Evolutionary conservation across 129 eudicot species (phyloP).

Genomic region (Lonicera japonica): DNA sequence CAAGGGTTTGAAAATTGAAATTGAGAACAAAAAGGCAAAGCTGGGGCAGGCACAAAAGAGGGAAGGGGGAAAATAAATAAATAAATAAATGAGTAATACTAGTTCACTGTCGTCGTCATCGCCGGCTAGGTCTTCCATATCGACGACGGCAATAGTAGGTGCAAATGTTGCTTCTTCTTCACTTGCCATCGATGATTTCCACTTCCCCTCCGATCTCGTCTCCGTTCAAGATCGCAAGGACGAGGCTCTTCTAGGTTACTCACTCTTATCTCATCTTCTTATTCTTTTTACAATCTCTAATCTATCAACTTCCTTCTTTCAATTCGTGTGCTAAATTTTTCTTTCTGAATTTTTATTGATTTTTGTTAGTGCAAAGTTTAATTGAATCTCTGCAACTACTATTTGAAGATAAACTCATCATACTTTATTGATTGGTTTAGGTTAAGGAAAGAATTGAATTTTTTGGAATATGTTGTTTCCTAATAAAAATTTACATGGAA

Average conservation of each 20-base stretch:
- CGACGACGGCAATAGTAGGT: constrained; percentile 55
- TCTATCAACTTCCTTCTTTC: too few relatives aligned
- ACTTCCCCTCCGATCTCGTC: constrained; percentile 50
- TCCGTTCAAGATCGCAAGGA: constrained; percentile 68
- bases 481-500: too few relatives aligned
- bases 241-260: constrained; percentile 51
- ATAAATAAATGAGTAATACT: constrained; percentile 62
- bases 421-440: too few relatives aligned
- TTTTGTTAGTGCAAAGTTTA: too few relatives aligned
- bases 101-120: constrained; percentile 64
- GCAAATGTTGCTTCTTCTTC: constrained; percentile 23
- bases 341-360: too few relatives aligned
- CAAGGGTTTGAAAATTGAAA: too few relatives aligned
- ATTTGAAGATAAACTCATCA: too few relatives aligned
- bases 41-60: background rate
- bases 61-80: background rate
- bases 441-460: too few relatives aligned
- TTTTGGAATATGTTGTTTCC: too few relatives aligned
- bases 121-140: constrained; percentile 64
- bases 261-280: background rate
- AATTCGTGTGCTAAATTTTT: too few relatives aligned
- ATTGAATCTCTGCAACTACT: too few relatives aligned
- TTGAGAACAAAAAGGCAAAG: too few relatives aligned
- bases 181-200: constrained; percentile 38
- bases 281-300: background rate